Evolutionary conservation across 169 alveolate species (phyloP).

Genomic region (Plasmodium falciparum): DNA sequence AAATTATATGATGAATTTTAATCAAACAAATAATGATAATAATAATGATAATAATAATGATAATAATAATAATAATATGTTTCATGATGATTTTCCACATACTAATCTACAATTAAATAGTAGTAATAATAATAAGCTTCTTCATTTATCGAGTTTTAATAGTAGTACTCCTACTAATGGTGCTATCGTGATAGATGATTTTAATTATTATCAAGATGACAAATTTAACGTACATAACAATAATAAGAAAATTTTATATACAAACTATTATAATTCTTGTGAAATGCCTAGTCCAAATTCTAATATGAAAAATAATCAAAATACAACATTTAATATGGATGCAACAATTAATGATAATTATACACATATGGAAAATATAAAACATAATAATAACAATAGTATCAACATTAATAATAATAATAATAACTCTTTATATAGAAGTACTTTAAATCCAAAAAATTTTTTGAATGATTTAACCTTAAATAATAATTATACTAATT

Average conservation of each 20-base stretch:
- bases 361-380: neutral
- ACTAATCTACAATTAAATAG: neutral
- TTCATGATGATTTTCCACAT: constrained; percentile 25
- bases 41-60: neutral
- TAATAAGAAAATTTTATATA: neutral
- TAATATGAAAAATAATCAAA: neutral
- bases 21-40: constrained; percentile 15
- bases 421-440: constrained; percentile 6
- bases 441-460: neutral
- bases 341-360: constrained; percentile 2
- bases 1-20: constrained; percentile 13
- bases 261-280: no score
- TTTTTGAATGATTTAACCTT: constrained; percentile 3
- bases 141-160: no score
- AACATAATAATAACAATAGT: neutral
- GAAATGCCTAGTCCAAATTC: neutral
- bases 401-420: neutral
- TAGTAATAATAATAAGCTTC: neutral
- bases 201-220: constrained; percentile 5
- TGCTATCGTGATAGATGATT: constrained; percentile 8
- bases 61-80: constrained; percentile 8
- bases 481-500: constrained; percentile 2
- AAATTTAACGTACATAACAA: constrained; percentile 13
- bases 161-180: neutral
- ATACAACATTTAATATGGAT: constrained; percentile 1